Base-by-base conservation (phyloP, 768 basidiomycete species). In the Suillus clintonianus region DNA sequence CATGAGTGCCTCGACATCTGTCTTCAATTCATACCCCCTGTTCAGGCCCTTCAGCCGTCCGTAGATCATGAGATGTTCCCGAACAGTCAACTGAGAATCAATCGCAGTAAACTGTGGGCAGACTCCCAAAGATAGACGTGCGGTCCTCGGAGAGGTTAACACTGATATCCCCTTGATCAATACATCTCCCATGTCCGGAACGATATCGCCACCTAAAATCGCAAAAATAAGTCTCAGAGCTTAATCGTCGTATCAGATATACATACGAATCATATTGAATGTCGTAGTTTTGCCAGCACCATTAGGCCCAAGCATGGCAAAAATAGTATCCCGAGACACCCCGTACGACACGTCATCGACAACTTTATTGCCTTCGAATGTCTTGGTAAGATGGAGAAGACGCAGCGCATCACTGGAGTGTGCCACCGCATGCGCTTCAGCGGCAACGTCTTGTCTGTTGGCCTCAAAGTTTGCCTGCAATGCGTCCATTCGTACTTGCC, bases 81-180 rank as follows among this genome's bases (percentile, higher is more conserved):
- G 83, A 27, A 92, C 91, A 7, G 90, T 92, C 45, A 93, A 72
- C 69, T 92, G 88, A 14, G 85, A 78, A 67, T 93, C 92, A 65
- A 93, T 92, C 1, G 92, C 91, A 1, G 91, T 92, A 74, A 92
- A 91, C 66, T 93, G 92, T 0, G 91, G 91, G 71, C 91, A 94
- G 57, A 94, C 89, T 4, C 92, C 92, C 7, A 94, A 83, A 24
- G 86, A 82, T 8, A 88, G 81, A 30, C 90, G 83, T 42, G 92
- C 89, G 5, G 74, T 80, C 24, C 84, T 83, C 0, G 91, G 86
- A 61, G 86, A 80, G n/a, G 81, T 79, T 34, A 90, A 77, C 42
- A 90, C 86, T 4, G 90, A 92, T 37, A 81, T 78, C 3, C 85
- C 87, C 61, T 85, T 83, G 69, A 94, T 89, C 57, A 85, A 70